A percentile compares a stretch with the other conserved stretches of the same genome.
phyloP scores from a whole-genome alignment of 805 yeast species.

The Suhomyces sp. region DNA sequence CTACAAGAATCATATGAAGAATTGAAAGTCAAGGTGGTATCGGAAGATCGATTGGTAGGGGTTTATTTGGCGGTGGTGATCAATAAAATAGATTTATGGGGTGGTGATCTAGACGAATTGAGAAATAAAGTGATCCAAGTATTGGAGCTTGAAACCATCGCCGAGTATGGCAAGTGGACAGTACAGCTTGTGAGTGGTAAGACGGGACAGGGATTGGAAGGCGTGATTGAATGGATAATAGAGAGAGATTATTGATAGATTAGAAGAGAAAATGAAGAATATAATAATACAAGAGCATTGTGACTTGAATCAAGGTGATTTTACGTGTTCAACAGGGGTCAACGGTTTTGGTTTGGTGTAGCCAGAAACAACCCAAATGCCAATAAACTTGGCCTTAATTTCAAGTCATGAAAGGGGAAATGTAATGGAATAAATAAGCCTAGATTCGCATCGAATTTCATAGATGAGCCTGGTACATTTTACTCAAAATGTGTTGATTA shows the following conservation, averaged over 20 bases:
- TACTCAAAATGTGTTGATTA: too few relatives aligned
- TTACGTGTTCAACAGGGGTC: too few relatives aligned
- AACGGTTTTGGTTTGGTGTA: too few relatives aligned
- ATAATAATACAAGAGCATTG: background rate
- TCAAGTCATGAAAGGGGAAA: too few relatives aligned
- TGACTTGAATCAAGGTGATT: too few relatives aligned
- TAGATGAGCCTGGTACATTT: too few relatives aligned
- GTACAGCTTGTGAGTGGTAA: conserved; percentile 35
- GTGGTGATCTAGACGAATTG: conserved; percentile 15
- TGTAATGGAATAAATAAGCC: too few relatives aligned
- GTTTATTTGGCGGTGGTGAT: conserved; percentile 65
- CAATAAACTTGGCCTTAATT: too few relatives aligned
- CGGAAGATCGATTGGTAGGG: conserved; percentile 70
- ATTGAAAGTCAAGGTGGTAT: conserved; percentile 55
- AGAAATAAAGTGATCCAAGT: conserved; percentile 11
- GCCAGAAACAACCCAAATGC: too few relatives aligned
- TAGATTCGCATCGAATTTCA: too few relatives aligned
- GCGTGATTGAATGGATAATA: conserved; percentile 28
- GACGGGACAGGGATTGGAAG: conserved; percentile 30
- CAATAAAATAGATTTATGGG: conserved; percentile 68
- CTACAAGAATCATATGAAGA: conserved; percentile 65
- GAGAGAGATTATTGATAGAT: conserved; percentile 10
- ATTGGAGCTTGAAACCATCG: conserved; percentile 19
- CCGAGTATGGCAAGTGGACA: conserved; percentile 25
- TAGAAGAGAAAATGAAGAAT: background rate